A percentile compares a stretch with the other conserved stretches of the same genome.
phyloP scores from a whole-genome alignment of 78 protist genomes.

The Polysphondylium violaceum region DNA sequence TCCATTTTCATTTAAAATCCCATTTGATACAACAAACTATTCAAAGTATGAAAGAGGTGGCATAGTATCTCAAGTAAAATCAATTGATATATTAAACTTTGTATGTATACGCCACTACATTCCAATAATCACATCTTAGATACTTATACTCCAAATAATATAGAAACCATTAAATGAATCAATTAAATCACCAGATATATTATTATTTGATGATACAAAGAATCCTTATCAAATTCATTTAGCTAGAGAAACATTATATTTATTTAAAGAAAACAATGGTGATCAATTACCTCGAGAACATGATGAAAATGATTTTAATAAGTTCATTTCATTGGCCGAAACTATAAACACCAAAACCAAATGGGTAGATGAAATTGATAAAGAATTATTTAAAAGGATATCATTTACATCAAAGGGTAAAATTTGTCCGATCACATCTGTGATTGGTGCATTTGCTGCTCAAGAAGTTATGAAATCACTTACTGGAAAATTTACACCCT shows the following conservation, averaged over 20 bases:
- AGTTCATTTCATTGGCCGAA: too few relatives aligned
- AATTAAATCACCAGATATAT: conserved; percentile 65
- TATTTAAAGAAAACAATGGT: conserved; percentile 23
- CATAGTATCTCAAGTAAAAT: conserved; percentile 89
- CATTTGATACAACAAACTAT: conserved; percentile 71
- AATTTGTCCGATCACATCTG: conserved; percentile 84
- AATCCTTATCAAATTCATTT: conserved; percentile 81
- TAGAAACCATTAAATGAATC: conserved; percentile 82
- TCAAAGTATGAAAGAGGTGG: conserved; percentile 90
- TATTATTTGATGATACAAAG: conserved; percentile 91
- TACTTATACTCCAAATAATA: neutral
- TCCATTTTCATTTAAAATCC: conserved; percentile 81
- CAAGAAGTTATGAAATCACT: conserved; percentile 97
- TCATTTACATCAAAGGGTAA: conserved; percentile 78
- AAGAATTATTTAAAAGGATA: conserved; percentile 58
- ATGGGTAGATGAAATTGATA: conserved; percentile 24
- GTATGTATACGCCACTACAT: conserved; percentile 51
- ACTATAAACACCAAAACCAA: too few relatives aligned
- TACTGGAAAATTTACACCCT: conserved; percentile 96
- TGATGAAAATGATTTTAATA: conserved; percentile 57
- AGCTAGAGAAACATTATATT: conserved; percentile 83
- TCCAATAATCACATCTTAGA: neutral
- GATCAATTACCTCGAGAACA: conserved; percentile 80
- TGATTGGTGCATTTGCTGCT: conserved; percentile 93
- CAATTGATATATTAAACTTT: conserved; percentile 66